phyloP scores from a whole-genome alignment of 495 filamentous ascomycete genomes.

The Penicillium antarcticum region DNA sequence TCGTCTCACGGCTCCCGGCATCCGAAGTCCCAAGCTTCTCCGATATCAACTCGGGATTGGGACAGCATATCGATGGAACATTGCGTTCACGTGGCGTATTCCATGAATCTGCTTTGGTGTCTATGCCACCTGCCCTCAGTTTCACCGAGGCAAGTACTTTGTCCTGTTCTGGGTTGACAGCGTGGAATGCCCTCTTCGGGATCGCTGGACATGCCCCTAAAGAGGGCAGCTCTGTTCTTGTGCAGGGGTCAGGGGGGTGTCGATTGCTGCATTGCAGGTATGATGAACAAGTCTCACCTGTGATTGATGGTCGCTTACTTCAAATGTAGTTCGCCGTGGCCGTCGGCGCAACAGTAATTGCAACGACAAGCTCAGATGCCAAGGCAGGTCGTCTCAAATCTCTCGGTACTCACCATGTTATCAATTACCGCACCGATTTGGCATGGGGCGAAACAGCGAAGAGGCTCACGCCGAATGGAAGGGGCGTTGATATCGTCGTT shows the following conservation, averaged over 20 bases:
- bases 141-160: slow-evolving; percentile 58
- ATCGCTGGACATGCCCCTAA: slow-evolving; percentile 53
- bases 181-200: slow-evolving; percentile 72
- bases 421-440: slow-evolving; percentile 60
- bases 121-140: slow-evolving; percentile 51
- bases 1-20: slow-evolving; percentile 45
- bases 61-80: slow-evolving; percentile 59
- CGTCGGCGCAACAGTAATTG: slow-evolving; percentile 66
- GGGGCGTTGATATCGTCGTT: slow-evolving; percentile 56
- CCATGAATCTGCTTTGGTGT: slow-evolving; percentile 12
- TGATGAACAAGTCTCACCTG: background rate
- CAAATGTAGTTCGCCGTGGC: slow-evolving; percentile 64
- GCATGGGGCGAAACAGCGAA: slow-evolving; percentile 62
- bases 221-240: slow-evolving; percentile 51
- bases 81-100: slow-evolving; percentile 57
- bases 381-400: slow-evolving; percentile 58
- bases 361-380: slow-evolving; percentile 61
- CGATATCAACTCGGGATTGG: slow-evolving; percentile 44
- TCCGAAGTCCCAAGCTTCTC: slow-evolving; percentile 26
- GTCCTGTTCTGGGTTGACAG: slow-evolving; percentile 62
- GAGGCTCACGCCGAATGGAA: slow-evolving; percentile 43
- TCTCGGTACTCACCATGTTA: slow-evolving; percentile 39
- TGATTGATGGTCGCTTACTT: slow-evolving; percentile 17
- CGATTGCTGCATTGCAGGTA: slow-evolving; percentile 51
- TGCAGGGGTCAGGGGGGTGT: slow-evolving; percentile 72